These are phyloP conservation scores for Simplicillium aogashimaense DNA, from an alignment of 2,329 filamentous ascomycete species.

Conservation along the genomic window DNA sequence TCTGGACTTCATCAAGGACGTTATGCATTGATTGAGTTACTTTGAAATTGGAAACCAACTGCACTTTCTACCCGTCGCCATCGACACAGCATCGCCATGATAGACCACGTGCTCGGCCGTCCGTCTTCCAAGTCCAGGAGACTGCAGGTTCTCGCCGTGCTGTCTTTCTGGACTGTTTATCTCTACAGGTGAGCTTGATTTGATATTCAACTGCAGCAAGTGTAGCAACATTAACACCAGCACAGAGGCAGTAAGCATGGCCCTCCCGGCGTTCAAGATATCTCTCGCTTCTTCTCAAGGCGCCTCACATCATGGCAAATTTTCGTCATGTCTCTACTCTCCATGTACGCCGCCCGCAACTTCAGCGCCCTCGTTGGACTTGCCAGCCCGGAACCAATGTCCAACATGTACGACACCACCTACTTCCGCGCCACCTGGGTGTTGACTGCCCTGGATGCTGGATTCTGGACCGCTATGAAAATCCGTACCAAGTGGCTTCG, in stretches of 20 bases:
- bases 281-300: slow-evolving; percentile 63
- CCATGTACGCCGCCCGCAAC: slow-evolving; percentile 84
- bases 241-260: slow-evolving; percentile 76
- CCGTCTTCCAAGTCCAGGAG: slow-evolving; percentile 87
- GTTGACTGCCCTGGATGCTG: slow-evolving; percentile 85
- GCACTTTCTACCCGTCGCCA: no score
- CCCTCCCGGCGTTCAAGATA: slow-evolving; percentile 59
- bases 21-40: no score
- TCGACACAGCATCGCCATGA: slow-evolving; percentile 28
- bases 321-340: slow-evolving; percentile 76
- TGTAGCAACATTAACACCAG: slow-evolving; percentile 9
- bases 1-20: no score
- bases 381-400: slow-evolving; percentile 85
- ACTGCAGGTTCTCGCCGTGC: slow-evolving; percentile 82
- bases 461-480: slow-evolving; percentile 97
- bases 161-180: slow-evolving; percentile 86
- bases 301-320: slow-evolving; percentile 83
- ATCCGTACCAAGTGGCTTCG: slow-evolving; percentile 70
- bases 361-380: slow-evolving; percentile 87
- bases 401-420: slow-evolving; percentile 83
- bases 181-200: slow-evolving; percentile 56
- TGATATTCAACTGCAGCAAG: no score
- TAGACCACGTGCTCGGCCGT: slow-evolving; percentile 86
- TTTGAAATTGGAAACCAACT: no score
- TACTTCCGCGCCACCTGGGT: slow-evolving; percentile 98